Evolutionary conservation across 2,329 filamentous ascomycete genomes (phyloP).

Genomic region (Thermothelomyces thermophilus): DNA sequence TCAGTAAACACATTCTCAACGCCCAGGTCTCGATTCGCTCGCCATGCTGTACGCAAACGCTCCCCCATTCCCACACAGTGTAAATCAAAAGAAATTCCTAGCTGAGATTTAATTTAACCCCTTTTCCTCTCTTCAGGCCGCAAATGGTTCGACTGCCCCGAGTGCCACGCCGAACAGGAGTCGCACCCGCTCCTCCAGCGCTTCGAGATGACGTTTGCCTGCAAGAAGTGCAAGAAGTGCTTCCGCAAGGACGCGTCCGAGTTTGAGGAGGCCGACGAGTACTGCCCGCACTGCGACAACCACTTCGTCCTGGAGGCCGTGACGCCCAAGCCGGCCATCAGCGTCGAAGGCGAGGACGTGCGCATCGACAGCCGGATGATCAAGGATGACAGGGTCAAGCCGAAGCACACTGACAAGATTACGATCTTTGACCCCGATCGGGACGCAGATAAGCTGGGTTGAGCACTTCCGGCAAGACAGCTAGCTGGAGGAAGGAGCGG

Average conservation of each 20-base stretch:
- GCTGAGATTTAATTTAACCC: no score
- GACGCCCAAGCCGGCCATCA: slow-evolving; percentile 72
- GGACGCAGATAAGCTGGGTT: slow-evolving; percentile 71
- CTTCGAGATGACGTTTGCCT: slow-evolving; percentile 88
- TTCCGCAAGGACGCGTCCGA: slow-evolving; percentile 90
- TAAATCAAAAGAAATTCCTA: no score
- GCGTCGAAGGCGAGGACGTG: slow-evolving; percentile 87
- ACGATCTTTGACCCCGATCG: slow-evolving; percentile 72
- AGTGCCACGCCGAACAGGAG: slow-evolving; percentile 83
- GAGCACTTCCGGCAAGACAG: no score
- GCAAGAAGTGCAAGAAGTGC: slow-evolving; percentile 98
- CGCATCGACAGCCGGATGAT: slow-evolving; percentile 85
- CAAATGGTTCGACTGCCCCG: slow-evolving; percentile 98
- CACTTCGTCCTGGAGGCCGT: slow-evolving; percentile 91
- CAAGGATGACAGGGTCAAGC: slow-evolving; percentile 74
- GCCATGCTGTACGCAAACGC: slow-evolving; percentile 85
- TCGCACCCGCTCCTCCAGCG: slow-evolving; percentile 67
- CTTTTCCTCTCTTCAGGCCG: slow-evolving; percentile 59
- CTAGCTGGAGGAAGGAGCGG: background rate
- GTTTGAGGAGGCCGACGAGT: slow-evolving; percentile 96
- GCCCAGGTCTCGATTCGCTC: slow-evolving; percentile 94
- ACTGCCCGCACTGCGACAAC: slow-evolving; percentile 98
- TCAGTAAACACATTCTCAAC: slow-evolving; percentile 95
- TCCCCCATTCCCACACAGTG: background rate
- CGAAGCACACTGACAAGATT: slow-evolving; percentile 37